phyloP scores from a whole-genome alignment of 768 basidiomycete species.

The Phylloporus arenicola region DNA sequence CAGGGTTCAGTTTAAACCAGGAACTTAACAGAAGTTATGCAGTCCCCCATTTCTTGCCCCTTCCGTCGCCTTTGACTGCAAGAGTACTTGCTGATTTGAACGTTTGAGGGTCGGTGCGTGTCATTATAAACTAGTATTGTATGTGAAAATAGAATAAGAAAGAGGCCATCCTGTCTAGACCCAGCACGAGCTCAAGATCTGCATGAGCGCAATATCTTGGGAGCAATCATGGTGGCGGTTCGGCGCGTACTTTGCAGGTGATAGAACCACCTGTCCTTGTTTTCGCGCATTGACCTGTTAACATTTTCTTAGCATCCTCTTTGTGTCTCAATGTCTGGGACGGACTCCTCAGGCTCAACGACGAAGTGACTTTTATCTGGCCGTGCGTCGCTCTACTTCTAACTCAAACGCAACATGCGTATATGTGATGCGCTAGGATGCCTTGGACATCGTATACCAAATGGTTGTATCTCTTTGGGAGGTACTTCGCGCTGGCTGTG shows the following conservation, averaged over 20 bases:
- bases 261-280: not conserved
- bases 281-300: too few species aligned
- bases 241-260: not conserved
- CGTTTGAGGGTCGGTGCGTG: too few species aligned
- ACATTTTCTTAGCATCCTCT: conserved; percentile 6
- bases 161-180: too few species aligned
- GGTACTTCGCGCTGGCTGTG: conserved; percentile 10
- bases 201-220: conserved; percentile 1
- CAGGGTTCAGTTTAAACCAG: too few species aligned
- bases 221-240: not conserved
- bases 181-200: not conserved
- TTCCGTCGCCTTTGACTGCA: too few species aligned
- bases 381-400: conserved; percentile 9
- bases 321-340: conserved; percentile 18
- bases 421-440: conserved; percentile 8
- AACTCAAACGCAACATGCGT: not conserved
- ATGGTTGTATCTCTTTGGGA: conserved; percentile 25
- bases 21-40: too few species aligned
- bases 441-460: conserved; percentile 13
- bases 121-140: too few species aligned
- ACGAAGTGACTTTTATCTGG: conserved; percentile 23
- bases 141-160: too few species aligned
- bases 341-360: conserved; percentile 7
- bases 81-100: too few species aligned
- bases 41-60: too few species aligned